A percentile compares a stretch with the other conserved stretches of the same genome.
These are phyloP conservation scores for Russula vinacea DNA, from an alignment of 768 basidiomycete species.

Conservation along the genomic window DNA sequence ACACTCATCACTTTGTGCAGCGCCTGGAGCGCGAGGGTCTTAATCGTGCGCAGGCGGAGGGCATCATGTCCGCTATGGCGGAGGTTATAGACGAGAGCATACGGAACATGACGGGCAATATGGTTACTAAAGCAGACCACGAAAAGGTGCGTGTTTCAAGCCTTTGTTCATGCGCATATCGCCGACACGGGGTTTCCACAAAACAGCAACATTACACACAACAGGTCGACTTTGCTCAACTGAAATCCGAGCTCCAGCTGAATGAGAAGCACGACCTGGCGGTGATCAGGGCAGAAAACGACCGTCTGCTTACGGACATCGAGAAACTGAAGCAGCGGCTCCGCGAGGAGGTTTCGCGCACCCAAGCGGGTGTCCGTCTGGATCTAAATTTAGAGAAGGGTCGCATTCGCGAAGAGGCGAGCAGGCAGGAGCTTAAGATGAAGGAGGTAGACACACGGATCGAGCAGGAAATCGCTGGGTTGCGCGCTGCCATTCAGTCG, in stretches of 20 bases:
- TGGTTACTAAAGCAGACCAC: conserved; percentile 95
- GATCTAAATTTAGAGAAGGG: conserved; percentile 98
- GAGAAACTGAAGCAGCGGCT: conserved; percentile 94
- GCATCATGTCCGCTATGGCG: conserved; percentile 95
- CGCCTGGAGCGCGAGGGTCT: conserved; percentile 86
- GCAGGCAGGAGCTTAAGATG: conserved; percentile 90
- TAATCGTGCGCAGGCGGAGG: conserved; percentile 88
- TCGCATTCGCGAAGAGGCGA: conserved; percentile 88
- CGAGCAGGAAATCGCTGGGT: conserved; percentile 88
- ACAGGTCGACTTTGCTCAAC: conserved; percentile 94
- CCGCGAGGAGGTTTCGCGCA: conserved; percentile 85
- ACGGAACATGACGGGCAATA: conserved; percentile 90
- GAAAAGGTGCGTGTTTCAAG: conserved; percentile 67
- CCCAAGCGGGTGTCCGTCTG: conserved; percentile 88
- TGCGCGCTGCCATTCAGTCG: conserved; percentile 79
- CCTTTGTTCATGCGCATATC: background rate
- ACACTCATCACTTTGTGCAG: conserved; percentile 93
- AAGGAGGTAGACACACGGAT: conserved; percentile 97
- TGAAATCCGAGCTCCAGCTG: conserved; percentile 93
- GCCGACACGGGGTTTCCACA: background rate
- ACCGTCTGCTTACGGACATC: conserved; percentile 85
- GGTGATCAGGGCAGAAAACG: conserved; percentile 94
- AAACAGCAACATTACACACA: conserved; percentile 85
- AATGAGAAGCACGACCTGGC: conserved; percentile 97
- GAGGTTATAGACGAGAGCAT: conserved; percentile 98